Evolutionary conservation across 2,329 filamentous ascomycete species (phyloP), one percentile per base, ranked within the genome.

Genomic region (Botrytis fabae): DNA sequence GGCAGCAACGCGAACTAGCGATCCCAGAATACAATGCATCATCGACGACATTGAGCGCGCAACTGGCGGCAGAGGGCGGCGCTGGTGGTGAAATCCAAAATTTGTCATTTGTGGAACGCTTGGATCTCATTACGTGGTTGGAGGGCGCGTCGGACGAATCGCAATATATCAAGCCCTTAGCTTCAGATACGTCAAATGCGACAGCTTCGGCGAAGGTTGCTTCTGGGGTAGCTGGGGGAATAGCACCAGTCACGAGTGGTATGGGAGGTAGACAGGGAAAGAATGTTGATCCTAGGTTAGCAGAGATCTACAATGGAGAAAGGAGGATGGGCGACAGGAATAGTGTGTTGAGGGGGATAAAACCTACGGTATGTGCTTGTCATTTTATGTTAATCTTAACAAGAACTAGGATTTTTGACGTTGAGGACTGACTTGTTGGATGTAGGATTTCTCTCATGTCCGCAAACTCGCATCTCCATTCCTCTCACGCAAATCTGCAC

Each of bases 261-360:
- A 82, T 82, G 14, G 86, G 86, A 2, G 84, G 75, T 84, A 89
- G 78, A 83, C 88, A 25, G 88, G 89, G 35, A 89, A 93, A 82
- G 89, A 90, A 86, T 4, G 81, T 96, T 78, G 94, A 98, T 83
- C 93, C 95, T 59, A 86, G 94, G 75, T 83, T 98, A 78, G 89
- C 92, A 74, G 92, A 93, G 79, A 97, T 98, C 73, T 98, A 98
- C 83, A 93, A 92, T 78, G 92, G 93, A 22, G 96, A 99, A 86
- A 88, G 96, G 74, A 92, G 90, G 81, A 95, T 97, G 89, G 95
- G 95, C 18, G 95, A 99, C 83, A 90, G 95, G 78, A 99, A 99
- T 83, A 94, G 90, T 51, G 89, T 94, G 16, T 85, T 99, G 73
- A 87, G 94, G 74, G 96, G 96, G 2, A 91, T 94, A 80, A 98